phyloP scores from a whole-genome alignment of 306 rosid genomes.

The Ochetophila trinervis region DNA sequence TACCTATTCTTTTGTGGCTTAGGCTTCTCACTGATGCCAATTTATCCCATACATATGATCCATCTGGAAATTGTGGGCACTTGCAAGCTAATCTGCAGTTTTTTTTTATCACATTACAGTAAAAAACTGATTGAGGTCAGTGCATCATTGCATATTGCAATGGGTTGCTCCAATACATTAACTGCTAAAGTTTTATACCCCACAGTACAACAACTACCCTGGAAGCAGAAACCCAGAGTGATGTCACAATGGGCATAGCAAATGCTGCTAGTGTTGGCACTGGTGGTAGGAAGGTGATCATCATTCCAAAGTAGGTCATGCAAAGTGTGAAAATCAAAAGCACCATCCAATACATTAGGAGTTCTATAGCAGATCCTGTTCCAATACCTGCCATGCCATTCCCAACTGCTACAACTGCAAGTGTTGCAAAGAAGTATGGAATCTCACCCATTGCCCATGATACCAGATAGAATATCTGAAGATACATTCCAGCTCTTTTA shows the following conservation, averaged over 20 bases:
- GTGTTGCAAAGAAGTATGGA: constrained; percentile 10
- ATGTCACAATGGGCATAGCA: constrained; percentile 13
- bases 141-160: constrained; percentile 6
- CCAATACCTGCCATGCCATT: constrained; percentile 11
- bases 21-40: constrained; percentile 5
- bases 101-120: neutral
- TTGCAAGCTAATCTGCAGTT: constrained; percentile 1
- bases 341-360: neutral
- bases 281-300: constrained; percentile 15
- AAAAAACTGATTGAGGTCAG: constrained; percentile 19
- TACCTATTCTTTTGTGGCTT: constrained; percentile 4
- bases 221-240: constrained; percentile 1
- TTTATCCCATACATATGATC: constrained; percentile 7
- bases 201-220: neutral
- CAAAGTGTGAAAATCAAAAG: constrained; percentile 6
- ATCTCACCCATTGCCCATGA: constrained; percentile 6
- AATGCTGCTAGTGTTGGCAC: constrained; percentile 8
- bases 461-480: constrained; percentile 1
- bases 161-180: constrained; percentile 13
- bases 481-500: constrained; percentile 8
- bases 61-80: constrained; percentile 13
- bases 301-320: constrained; percentile 10
- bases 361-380: neutral
- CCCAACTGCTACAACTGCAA: constrained; percentile 7
- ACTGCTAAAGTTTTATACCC: constrained; percentile 1